Conservation (phyloP, 1,139 yeast genomes). For the Candida neerlandica region DNA sequence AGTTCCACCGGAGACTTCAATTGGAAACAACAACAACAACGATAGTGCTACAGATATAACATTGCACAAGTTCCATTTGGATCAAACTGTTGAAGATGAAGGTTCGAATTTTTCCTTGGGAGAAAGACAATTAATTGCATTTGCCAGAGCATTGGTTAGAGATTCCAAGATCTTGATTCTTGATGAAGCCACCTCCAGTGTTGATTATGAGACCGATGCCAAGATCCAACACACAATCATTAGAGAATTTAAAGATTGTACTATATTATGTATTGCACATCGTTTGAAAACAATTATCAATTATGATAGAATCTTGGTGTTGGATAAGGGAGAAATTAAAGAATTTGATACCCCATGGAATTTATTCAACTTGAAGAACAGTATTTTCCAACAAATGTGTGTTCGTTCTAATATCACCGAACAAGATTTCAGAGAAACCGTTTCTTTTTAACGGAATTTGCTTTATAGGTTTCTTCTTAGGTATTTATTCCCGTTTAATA, state of each 20-base stretch:
- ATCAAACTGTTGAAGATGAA: conserved; percentile 42
- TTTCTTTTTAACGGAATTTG: not conserved
- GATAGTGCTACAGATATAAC: conserved; percentile 13
- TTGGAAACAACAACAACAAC: not conserved
- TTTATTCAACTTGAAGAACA: conserved; percentile 22
- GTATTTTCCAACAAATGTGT: conserved; percentile 60
- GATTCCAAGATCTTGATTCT: conserved; percentile 39
- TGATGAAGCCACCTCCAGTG: conserved; percentile 48
- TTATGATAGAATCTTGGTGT: conserved; percentile 40
- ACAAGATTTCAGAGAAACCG: conserved; percentile 23
- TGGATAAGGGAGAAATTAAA: conserved; percentile 55
- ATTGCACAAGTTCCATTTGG: conserved; percentile 43
- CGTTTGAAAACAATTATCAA: conserved; percentile 41
- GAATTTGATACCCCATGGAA: conserved; percentile 60
- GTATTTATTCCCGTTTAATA: not conserved
- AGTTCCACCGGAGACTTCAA: conserved; percentile 13
- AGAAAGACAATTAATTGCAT: conserved; percentile 44
- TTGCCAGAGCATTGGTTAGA: conserved; percentile 45
- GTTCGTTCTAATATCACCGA: conserved; percentile 49
- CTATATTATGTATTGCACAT: conserved; percentile 46
- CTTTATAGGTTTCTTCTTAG: not conserved
- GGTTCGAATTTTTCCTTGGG: conserved; percentile 45
- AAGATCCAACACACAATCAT: conserved; percentile 40
- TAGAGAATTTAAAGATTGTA: conserved; percentile 37
- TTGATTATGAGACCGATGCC: conserved; percentile 47